Evolutionary conservation across 2,329 filamentous ascomycete genomes (phyloP).

Genomic region (Phoma sp.): DNA sequence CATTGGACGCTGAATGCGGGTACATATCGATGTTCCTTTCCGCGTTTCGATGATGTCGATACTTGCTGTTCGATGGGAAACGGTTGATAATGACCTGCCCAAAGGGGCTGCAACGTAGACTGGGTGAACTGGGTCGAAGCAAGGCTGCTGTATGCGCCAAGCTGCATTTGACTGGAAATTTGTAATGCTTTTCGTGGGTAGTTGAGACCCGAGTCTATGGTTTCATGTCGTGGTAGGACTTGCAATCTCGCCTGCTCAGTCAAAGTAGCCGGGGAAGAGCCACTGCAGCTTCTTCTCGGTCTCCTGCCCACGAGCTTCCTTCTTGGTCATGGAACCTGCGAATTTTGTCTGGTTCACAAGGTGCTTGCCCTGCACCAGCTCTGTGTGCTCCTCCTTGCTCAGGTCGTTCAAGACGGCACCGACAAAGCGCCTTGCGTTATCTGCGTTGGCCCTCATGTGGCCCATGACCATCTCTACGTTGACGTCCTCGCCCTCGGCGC

Average conservation of each 20-base stretch:
- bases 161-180: neutral
- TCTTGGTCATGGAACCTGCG: conserved; percentile 82
- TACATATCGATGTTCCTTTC: conserved; percentile 23
- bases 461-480: conserved; percentile 97
- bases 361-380: conserved; percentile 81
- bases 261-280: conserved; percentile 83
- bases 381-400: conserved; percentile 74
- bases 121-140: neutral
- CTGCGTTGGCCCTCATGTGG: conserved; percentile 91
- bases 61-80: conserved; percentile 1
- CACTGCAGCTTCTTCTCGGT: conserved; percentile 81
- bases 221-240: conserved; percentile 7
- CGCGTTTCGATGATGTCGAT: conserved; percentile 30
- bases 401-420: conserved; percentile 87
- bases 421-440: conserved; percentile 85
- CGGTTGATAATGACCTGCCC: conserved; percentile 22
- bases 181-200: conserved; percentile 13
- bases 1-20: conserved; percentile 15
- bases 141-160: conserved; percentile 2
- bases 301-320: conserved; percentile 73
- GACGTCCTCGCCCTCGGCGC: conserved; percentile 73
- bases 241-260: conserved; percentile 34
- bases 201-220: conserved; percentile 10
- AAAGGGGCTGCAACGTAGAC: conserved; percentile 7
- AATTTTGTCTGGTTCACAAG: conserved; percentile 77